These are phyloP conservation scores for Spirogloea muscicola DNA, from an alignment of 139 green algal species.

Conservation along the genomic window DNA sequence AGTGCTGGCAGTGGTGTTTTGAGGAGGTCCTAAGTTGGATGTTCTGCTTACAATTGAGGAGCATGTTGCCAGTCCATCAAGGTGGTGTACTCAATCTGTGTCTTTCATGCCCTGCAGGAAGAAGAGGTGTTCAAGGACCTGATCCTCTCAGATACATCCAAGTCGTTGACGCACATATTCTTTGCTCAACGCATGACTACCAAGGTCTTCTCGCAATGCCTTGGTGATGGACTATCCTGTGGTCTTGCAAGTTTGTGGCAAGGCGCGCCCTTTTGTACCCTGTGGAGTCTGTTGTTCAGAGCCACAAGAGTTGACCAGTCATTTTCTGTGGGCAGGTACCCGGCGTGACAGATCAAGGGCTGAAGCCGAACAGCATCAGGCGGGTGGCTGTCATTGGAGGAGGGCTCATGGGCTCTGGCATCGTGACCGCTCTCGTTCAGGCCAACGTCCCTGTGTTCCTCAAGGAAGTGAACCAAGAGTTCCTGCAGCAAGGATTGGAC, in stretches of 20 bases:
- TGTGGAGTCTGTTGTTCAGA: too few relatives aligned
- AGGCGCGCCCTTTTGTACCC: too few relatives aligned
- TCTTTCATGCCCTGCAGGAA: too few relatives aligned
- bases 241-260: too few relatives aligned
- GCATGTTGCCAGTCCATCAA: too few relatives aligned
- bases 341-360: slow-evolving; percentile 78
- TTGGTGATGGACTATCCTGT: too few relatives aligned
- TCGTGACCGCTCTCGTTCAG: slow-evolving; percentile 81
- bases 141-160: slow-evolving; percentile 53
- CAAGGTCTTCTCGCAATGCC: too few relatives aligned
- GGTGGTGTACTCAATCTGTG: too few relatives aligned
- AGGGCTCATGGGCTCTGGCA: slow-evolving; percentile 95
- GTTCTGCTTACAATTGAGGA: too few relatives aligned
- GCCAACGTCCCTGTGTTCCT: slow-evolving; percentile 69
- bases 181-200: slow-evolving; percentile 91
- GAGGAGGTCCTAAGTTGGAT: too few relatives aligned
- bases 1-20: too few relatives aligned
- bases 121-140: slow-evolving; percentile 43
- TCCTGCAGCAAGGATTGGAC: slow-evolving; percentile 82
- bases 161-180: slow-evolving; percentile 97
- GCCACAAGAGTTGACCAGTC: too few relatives aligned
- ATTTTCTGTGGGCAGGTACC: slow-evolving; percentile 50
- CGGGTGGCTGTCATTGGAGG: slow-evolving; percentile 88
- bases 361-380: slow-evolving; percentile 71
- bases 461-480: slow-evolving; percentile 98